Evolutionary conservation across 345 rosid species (phyloP).

Genomic region (Aquilaria sinensis): DNA sequence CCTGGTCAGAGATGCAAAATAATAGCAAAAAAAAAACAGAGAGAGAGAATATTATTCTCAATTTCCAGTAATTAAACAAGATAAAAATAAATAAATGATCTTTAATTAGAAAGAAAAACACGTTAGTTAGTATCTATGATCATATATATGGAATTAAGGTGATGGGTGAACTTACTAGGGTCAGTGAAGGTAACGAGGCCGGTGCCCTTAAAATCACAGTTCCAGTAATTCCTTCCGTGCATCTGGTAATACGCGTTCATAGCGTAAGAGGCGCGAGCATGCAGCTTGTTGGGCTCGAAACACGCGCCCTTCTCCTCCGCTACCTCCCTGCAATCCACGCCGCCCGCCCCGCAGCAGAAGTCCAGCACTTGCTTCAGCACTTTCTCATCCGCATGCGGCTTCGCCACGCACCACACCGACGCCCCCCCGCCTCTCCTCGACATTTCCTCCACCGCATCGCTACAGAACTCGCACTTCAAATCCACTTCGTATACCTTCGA

Average conservation of each 20-base stretch:
- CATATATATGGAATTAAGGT: no score
- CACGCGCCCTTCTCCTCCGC: constrained; percentile 35
- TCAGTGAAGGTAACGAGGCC: constrained; percentile 63
- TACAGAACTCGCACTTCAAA: constrained; percentile 53
- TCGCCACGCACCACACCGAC: constrained; percentile 72
- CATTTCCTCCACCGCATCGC: constrained; percentile 32
- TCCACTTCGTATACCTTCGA: constrained; percentile 51
- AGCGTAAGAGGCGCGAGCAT: constrained; percentile 62
- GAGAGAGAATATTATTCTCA: no score
- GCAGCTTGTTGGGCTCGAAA: constrained; percentile 44
- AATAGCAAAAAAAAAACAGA: background rate
- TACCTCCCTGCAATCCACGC: constrained; percentile 61
- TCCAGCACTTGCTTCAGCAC: constrained; percentile 49
- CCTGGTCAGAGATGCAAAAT: constrained; percentile 23
- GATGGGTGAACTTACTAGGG: constrained; percentile 37
- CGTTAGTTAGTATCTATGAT: no score
- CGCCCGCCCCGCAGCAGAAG: constrained; percentile 63
- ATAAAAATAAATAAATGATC: background rate
- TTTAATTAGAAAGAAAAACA: background rate
- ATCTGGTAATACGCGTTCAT: constrained; percentile 67
- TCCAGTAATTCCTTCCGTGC: constrained; percentile 76
- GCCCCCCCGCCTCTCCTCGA: constrained; percentile 27
- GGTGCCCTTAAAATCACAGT: constrained; percentile 63
- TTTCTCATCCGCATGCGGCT: constrained; percentile 58
- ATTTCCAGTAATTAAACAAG: background rate